Evolutionary conservation across 768 basidiomycete genomes (phyloP).

Genomic region (Russula sp.): DNA sequence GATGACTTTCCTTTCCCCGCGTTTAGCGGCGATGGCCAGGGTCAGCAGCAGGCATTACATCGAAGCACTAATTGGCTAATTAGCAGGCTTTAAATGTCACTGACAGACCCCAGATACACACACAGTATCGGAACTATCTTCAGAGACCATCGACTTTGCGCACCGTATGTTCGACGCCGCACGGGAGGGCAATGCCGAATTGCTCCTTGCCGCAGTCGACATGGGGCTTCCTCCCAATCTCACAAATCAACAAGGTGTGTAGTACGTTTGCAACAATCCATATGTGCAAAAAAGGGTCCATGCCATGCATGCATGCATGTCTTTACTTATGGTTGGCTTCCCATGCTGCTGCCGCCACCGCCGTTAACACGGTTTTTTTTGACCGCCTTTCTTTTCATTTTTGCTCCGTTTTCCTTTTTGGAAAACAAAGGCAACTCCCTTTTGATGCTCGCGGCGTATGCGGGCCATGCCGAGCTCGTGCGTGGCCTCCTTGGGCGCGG

Average conservation of each 20-base stretch:
- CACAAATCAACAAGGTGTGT: slow-evolving; percentile 60
- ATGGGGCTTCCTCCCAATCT: slow-evolving; percentile 66
- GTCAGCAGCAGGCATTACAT: too few species aligned
- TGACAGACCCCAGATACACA: too few species aligned
- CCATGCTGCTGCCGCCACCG: too few species aligned
- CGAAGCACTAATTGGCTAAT: too few species aligned
- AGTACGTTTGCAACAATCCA: too few species aligned
- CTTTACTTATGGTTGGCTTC: too few species aligned
- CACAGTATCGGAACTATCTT: slow-evolving; percentile 24
- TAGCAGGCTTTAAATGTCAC: too few species aligned
- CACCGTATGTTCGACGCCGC: slow-evolving; percentile 72
- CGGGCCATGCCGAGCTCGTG: slow-evolving; percentile 52
- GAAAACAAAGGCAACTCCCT: slow-evolving; percentile 58
- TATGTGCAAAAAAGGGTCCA: too few species aligned
- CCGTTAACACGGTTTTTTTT: too few species aligned
- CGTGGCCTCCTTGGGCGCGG: slow-evolving; percentile 46
- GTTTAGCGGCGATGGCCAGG: too few species aligned
- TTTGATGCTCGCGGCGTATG: slow-evolving; percentile 71
- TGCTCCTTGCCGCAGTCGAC: slow-evolving; percentile 54
- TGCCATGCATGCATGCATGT: too few species aligned
- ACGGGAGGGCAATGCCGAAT: slow-evolving; percentile 44
- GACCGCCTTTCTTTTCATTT: not conserved
- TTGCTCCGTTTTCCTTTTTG: not conserved
- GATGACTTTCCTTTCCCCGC: too few species aligned
- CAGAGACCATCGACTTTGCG: slow-evolving; percentile 43